phyloP scores from a whole-genome alignment of 768 basidiomycete genomes.

The Rhodotorula kratochvilovae region DNA sequence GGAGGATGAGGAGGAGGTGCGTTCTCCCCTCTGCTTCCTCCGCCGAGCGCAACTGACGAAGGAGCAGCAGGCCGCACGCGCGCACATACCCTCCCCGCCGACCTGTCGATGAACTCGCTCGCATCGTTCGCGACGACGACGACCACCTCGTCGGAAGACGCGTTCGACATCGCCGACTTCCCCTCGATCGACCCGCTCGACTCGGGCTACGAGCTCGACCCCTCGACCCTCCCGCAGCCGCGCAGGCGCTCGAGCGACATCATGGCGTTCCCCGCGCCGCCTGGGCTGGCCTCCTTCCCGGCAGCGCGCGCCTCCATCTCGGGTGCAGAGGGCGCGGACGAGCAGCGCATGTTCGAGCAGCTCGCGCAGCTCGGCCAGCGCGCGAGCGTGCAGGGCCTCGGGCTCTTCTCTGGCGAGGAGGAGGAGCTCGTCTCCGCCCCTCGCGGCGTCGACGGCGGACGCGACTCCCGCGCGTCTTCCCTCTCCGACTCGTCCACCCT shows the following conservation, averaged over 20 bases:
- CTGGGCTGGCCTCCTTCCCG: neutral
- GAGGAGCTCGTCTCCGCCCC: neutral
- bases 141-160: slow-evolving; percentile 22
- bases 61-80: neutral
- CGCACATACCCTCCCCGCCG: neutral
- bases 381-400: slow-evolving; percentile 14
- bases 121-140: slow-evolving; percentile 19
- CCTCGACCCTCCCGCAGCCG: neutral
- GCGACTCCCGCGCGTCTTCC: slow-evolving; percentile 12
- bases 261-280: slow-evolving; percentile 26
- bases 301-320: neutral
- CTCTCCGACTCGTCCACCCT: slow-evolving; percentile 5
- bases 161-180: slow-evolving; percentile 36
- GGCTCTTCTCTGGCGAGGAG: slow-evolving; percentile 3
- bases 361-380: slow-evolving; percentile 19
- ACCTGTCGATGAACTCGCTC: slow-evolving; percentile 16
- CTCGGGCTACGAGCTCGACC: neutral
- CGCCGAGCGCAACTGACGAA: neutral
- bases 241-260: slow-evolving; percentile 20
- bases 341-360: slow-evolving; percentile 13
- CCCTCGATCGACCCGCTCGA: slow-evolving; percentile 19
- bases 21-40: too few relatives aligned
- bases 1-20: neutral
- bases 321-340: neutral
- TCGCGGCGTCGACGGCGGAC: neutral